Conservation (phyloP, 108 stramenopile genomes). For the Heterococcus sp. region DNA sequence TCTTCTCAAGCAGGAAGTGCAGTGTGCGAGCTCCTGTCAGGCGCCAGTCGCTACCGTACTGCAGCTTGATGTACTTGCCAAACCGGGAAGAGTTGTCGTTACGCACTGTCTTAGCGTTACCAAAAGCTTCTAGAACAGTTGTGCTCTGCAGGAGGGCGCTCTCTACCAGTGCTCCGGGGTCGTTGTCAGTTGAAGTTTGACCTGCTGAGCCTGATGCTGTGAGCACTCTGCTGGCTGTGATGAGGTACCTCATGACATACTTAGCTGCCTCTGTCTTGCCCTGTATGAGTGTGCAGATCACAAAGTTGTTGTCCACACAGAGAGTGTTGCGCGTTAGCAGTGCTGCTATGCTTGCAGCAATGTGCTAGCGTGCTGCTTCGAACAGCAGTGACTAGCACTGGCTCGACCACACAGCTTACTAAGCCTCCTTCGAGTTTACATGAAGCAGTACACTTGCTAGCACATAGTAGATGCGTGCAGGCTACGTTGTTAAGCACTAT, state of each 20-base stretch:
- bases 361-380: no score
- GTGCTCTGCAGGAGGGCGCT: slow-evolving; percentile 56
- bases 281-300: no score
- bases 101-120: slow-evolving; percentile 65
- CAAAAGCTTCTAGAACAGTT: slow-evolving; percentile 62
- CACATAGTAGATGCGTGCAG: no score
- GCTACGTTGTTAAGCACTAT: no score
- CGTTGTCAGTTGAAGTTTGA: not conserved
- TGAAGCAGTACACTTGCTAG: no score
- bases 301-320: no score
- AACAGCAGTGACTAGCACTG: no score
- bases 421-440: no score
- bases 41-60: slow-evolving; percentile 26
- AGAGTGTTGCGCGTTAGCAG: no score
- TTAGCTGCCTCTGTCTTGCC: slow-evolving; percentile 61
- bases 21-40: slow-evolving; percentile 57
- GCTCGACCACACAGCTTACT: no score
- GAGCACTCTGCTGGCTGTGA: slow-evolving; percentile 13
- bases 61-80: slow-evolving; percentile 66
- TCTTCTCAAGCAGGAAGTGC: slow-evolving; percentile 89
- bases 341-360: no score
- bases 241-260: slow-evolving; percentile 58
- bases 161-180: slow-evolving; percentile 28
- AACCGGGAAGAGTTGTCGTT: slow-evolving; percentile 68
- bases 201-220: not conserved